Evolutionary conservation across 768 basidiomycete species (phyloP), one percentile per base, ranked within the genome.

Genomic region (Termitomyces eurrhizus): DNA sequence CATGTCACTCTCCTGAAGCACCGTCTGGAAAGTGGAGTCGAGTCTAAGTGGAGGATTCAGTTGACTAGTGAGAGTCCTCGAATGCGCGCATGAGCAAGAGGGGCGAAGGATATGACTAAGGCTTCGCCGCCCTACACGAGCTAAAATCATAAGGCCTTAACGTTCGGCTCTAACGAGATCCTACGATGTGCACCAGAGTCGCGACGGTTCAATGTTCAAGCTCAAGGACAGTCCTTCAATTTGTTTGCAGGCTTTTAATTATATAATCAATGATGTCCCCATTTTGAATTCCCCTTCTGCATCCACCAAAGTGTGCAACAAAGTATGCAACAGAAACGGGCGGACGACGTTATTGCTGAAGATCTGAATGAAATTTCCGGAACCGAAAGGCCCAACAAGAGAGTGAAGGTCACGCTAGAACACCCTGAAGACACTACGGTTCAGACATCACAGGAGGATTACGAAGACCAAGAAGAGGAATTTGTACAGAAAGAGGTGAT

Each of bases 1-100:
- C 62, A 88, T 82, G 64, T 90, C 90, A 3, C 86, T 80, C 72
- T 89, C 89, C 59, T 79, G 75, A 49, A 93, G 74, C 42, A 93
- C 73, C 7, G 80, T 77, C 66, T 79, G 79, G 60, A 90, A 74
- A 37, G 82, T 82, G 9, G 90, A 82, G 69, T 93, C 91, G 41
- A 93, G 75, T 48, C 85, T 72, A 9, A 90, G 66, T 36, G 84
- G 76, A 4, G 83, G 78, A 65, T 87, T 89, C n/a, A 84, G 81
- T 49, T 81, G 79, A 44, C 70, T 60, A 29, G 68, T 52, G n/a
- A 64, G 49, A 18, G 49, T 18, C 41, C 57, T 62, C 6, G 41
- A 52, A 18, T 41, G 59, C 3, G 21, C 16, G 1, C 26, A 33
- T 13, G 52, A 45, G 3, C 56, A 11, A 36, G 36, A 60, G 24